Evolutionary conservation across 495 filamentous ascomycete species (phyloP).

Genomic region (Hypoxylon subgilvum): DNA sequence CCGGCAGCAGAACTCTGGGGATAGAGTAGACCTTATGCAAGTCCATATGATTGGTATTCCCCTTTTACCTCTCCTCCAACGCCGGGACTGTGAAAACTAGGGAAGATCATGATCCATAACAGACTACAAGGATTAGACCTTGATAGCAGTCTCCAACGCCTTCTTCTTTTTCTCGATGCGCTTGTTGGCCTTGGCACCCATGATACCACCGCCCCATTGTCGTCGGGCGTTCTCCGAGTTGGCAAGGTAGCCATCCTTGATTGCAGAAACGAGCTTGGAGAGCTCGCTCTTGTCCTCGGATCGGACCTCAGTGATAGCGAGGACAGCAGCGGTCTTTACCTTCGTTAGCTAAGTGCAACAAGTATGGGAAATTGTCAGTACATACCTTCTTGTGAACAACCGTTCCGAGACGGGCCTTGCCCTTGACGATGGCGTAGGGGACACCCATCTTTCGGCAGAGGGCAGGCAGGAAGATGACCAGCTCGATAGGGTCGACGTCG

Average conservation of each 20-base stretch:
- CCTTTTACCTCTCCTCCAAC: conserved; percentile 45
- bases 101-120: conserved; percentile 36
- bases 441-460: conserved; percentile 99
- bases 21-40: conserved; percentile 38
- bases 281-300: conserved; percentile 97
- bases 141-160: conserved; percentile 88
- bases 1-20: conserved; percentile 35
- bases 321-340: conserved; percentile 87
- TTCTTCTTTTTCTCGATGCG: conserved; percentile 95
- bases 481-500: conserved; percentile 99
- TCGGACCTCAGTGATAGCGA: conserved; percentile 94
- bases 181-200: conserved; percentile 96
- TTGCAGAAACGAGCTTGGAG: conserved; percentile 89
- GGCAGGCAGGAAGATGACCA: conserved; percentile 98
- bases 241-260: conserved; percentile 98
- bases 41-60: conserved; percentile 47
- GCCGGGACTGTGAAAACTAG: conserved; percentile 43
- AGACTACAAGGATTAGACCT: conserved; percentile 70
- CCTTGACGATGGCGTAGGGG: conserved; percentile 98
- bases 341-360: conserved; percentile 32
- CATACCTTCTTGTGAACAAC: conserved; percentile 98
- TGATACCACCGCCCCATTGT: conserved; percentile 99
- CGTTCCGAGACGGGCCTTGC: conserved; percentile 97
- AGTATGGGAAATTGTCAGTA: background rate
- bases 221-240: conserved; percentile 92